These are phyloP conservation scores for Styphnolobium japonicum DNA, from an alignment of 306 rosid genomes.

Conservation along the genomic window DNA sequence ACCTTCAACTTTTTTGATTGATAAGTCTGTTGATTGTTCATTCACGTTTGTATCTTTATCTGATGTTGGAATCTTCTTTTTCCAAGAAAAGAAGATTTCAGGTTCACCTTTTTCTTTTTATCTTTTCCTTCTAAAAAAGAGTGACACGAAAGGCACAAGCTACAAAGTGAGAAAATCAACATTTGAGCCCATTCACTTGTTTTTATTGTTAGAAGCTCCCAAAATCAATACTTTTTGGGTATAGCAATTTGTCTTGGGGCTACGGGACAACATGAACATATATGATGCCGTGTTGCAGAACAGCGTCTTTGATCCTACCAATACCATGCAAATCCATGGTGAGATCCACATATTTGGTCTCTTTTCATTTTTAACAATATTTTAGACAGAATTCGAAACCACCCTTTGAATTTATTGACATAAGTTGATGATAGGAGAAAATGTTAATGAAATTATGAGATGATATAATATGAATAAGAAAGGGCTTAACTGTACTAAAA, in stretches of 20 bases:
- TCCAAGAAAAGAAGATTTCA: constrained; percentile 19
- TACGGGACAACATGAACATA: constrained; percentile 1
- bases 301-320: too few species aligned
- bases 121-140: not conserved
- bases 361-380: not conserved
- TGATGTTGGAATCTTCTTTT: constrained; percentile 47
- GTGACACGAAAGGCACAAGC: constrained; percentile 23
- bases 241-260: constrained; percentile 17
- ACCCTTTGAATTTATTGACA: not conserved
- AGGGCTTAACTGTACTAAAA: not conserved
- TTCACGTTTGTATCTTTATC: constrained; percentile 39
- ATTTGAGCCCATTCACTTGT: not conserved
- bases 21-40: constrained; percentile 44
- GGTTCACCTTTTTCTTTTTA: constrained; percentile 8
- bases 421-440: not conserved
- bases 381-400: not conserved
- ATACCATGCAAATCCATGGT: too few species aligned
- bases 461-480: not conserved
- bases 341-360: not conserved
- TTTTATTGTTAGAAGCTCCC: constrained; percentile 6
- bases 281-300: not conserved
- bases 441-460: not conserved
- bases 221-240: not conserved
- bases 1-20: constrained; percentile 30
- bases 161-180: not conserved